Base-by-base conservation (phyloP, 2,329 filamentous ascomycete genomes). In the Chaetomiaceae sp. region DNA sequence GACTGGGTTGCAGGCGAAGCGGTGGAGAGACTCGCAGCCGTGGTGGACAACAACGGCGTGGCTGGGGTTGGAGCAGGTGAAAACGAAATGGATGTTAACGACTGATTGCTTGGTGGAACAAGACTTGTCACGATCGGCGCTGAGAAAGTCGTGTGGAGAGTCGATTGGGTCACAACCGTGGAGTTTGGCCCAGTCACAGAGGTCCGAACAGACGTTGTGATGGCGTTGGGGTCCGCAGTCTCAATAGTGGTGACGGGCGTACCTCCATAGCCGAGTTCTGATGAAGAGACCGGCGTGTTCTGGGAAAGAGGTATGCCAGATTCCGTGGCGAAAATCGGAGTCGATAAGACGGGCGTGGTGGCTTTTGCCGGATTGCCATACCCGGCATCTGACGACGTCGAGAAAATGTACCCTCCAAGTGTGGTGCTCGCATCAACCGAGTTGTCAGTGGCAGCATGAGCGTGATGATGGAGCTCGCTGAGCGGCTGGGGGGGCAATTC, bases 401-500 rank as follows among this genome's bases (percentile, higher is more conserved):
- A 46, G 12, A 55, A 57, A n/a, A 42, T 38, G 27, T 58, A 57
- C 3, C 49, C 54, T 3, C 48, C 51, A 23, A 51, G 19, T 6
- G 50, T 47, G n/a, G 16, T 42, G 16, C 27, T 21, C 6, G 37
- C 10, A 1, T 5, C 13, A 19, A 13, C 5, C n/a, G 16, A 31
- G 12, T 39, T 25, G 5, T 39, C 41, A 12, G 50, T 51, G 16
- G n/a, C 6, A 10, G 39, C 39, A 35, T 48, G 51, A 8, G 13
- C 42, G 3, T 45, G 47, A 12, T 53, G 49, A 19, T 44, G 49
- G 20, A 58, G 44, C 21, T 57, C 53, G 2, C 56, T 53, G 35
- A 57, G 53, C 1, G 54, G 52, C 5, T 54, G 53, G 9, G 52
- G 45, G 17, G 50, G 17, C 8, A 35, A 12, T 14, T 43, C 51